Base-by-base conservation (phyloP, 2,329 filamentous ascomycete genomes). In the Claviceps sp. region DNA sequence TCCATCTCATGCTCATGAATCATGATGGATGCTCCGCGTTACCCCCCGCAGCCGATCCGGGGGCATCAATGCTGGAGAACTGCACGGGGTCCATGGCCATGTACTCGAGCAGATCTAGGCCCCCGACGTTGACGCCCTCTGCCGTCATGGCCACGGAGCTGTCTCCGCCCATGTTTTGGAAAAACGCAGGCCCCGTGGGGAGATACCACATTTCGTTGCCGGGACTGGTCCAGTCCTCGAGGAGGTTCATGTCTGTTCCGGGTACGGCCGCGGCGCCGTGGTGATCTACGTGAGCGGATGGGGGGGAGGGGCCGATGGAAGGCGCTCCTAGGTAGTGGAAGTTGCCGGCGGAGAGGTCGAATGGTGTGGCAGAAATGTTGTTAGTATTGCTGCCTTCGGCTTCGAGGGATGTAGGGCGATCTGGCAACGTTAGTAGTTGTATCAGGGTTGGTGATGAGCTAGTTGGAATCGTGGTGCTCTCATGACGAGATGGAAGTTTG, bases 191-290 rank as follows among this genome's bases (percentile, higher is more conserved):
- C 0, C 81, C 81, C 0, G 81, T 72, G 0, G 81, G 80, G 1
- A 84, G 70, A 60, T 84, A 84, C 81, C 81, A 84, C 76, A 84
- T 80, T 59, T 82, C 79, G 59, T 74, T 76, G 54, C 73, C 71
- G 3, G 74, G 68, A 53, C 71, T 73, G 52, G 70, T 70, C 78
- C 78, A 81, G 50, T 80, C 77, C 50, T 77, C 70, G 50, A 78
- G 77, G 13, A 76, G 64, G 51, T 67, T 69, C 41, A 68, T 64
- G 54, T 69, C 67, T 53, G 67, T 62, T 38, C 63, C 64, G 4
- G 57, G 56, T 17, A 54, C 42, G 6, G 56, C 41, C 13, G 54
- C 55, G n/a, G 56, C 50, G 2, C 56, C 49, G 13, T 53, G 56
- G 52, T 60, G 61, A 38, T 73, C 70, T 34, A 64, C 56, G 51